Conservation (phyloP, 2,329 filamentous ascomycete genomes). For the Zasmidium citrigriseum region DNA sequence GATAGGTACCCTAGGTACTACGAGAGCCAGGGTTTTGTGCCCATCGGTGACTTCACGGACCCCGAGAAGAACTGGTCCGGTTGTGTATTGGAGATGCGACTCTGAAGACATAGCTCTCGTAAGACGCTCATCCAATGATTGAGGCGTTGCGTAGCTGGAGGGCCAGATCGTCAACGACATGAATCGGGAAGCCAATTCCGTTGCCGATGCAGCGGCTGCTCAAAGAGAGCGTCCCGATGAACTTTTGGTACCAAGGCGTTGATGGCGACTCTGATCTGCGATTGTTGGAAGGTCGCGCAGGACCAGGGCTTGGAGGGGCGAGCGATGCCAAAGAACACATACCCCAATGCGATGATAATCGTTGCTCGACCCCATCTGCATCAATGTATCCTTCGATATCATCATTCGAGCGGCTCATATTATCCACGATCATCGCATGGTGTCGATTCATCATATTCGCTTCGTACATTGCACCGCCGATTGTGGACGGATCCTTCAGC, state of each 20-base stretch:
- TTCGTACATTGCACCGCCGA: background rate
- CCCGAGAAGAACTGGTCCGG: slow-evolving; percentile 16
- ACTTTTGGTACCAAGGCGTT: background rate
- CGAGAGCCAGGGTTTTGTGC: slow-evolving; percentile 20
- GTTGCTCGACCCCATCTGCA: background rate
- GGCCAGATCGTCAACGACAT: background rate
- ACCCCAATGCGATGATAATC: background rate
- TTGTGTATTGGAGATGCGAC: slow-evolving; percentile 18
- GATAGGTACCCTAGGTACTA: slow-evolving; percentile 13
- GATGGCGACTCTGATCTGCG: too few relatives aligned
- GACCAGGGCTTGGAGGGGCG: background rate
- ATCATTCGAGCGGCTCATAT: background rate
- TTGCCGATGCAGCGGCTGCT: background rate
- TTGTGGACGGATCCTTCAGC: background rate
- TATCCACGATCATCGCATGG: background rate
- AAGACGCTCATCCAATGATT: background rate
- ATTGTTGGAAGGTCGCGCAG: too few relatives aligned
- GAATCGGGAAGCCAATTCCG: background rate
- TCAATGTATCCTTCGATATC: background rate
- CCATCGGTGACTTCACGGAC: slow-evolving; percentile 12
- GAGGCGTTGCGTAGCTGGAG: background rate
- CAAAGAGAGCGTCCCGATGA: background rate
- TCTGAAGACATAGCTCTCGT: background rate
- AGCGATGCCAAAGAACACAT: background rate
- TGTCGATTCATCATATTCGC: background rate